A percentile compares a stretch with the other conserved stretches of the same genome.
Conservation (phyloP, 1,139 yeast species). For the Taiozyma onychis region DNA sequence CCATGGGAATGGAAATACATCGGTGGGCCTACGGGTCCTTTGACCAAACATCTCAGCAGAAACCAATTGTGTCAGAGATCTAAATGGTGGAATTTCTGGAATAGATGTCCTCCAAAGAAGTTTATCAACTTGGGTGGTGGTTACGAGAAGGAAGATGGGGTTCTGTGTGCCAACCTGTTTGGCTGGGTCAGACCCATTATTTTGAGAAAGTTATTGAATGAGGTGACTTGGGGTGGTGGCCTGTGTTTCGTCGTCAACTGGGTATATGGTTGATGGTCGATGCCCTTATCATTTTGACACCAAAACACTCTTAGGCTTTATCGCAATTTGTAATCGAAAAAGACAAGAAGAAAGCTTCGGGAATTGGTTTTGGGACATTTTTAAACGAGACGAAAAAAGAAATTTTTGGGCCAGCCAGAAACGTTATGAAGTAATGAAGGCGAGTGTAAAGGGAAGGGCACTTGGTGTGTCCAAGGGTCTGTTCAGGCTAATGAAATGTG, state of each 20-base stretch:
- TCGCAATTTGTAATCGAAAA: neutral
- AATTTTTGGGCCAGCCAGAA: neutral
- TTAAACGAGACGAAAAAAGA: neutral
- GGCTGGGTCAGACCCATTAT: constrained; percentile 44
- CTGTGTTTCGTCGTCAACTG: constrained; percentile 56
- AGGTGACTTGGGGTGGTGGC: constrained; percentile 67
- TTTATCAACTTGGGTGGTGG: constrained; percentile 83
- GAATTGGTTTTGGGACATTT: neutral
- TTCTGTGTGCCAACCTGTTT: constrained; percentile 49
- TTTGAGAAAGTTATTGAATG: constrained; percentile 42
- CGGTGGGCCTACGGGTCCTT: constrained; percentile 90
- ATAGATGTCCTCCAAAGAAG: constrained; percentile 72
- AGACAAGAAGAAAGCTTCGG: too few relatives aligned
- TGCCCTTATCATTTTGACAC: neutral
- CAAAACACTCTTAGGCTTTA: neutral
- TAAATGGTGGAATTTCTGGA: constrained; percentile 72
- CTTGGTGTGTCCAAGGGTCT: neutral
- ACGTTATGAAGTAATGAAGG: neutral
- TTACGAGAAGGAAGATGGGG: constrained; percentile 60
- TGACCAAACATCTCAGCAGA: constrained; percentile 68
- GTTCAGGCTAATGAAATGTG: neutral
- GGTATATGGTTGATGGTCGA: constrained; percentile 14
- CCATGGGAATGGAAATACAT: constrained; percentile 88
- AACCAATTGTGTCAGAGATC: constrained; percentile 71
- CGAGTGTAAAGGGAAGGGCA: neutral